Conservation (phyloP, 2,329 filamentous ascomycete species). For the Hymenoscyphus fructigenus region DNA sequence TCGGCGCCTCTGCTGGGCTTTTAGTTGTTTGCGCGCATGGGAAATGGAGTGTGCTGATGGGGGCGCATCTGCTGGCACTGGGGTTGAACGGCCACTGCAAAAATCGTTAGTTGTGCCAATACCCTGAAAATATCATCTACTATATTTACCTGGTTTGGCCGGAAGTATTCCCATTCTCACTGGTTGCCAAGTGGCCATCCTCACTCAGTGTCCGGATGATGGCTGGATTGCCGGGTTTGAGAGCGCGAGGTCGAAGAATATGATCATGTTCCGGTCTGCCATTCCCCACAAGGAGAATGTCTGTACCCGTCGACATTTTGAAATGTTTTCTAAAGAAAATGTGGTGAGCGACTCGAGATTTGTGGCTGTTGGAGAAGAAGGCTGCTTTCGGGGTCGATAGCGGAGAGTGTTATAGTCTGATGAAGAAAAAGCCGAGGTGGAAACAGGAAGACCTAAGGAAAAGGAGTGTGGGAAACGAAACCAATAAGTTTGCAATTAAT, state of each 20-base stretch:
- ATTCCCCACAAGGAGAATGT: conserved; percentile 29
- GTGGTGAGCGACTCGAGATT: neutral
- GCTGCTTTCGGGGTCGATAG: neutral
- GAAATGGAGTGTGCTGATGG: conserved; percentile 87
- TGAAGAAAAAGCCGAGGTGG: neutral
- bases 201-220: conserved; percentile 30
- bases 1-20: conserved; percentile 76
- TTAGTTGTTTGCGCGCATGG: conserved; percentile 77
- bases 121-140: neutral
- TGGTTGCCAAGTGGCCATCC: conserved; percentile 25
- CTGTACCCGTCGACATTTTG: conserved; percentile 34
- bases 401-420: neutral
- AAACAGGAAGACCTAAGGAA: neutral
- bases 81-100: conserved; percentile 75
- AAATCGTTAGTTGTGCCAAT: conserved; percentile 20
- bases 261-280: conserved; percentile 30
- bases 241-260: conserved; percentile 34
- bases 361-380: neutral
- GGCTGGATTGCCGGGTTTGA: conserved; percentile 30
- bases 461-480: neutral
- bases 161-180: conserved; percentile 27
- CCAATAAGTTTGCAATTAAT: neutral
- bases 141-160: conserved; percentile 32
- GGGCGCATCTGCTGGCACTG: conserved; percentile 84
- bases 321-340: neutral